Evolutionary conservation across 1,139 yeast species (phyloP), one percentile per base, ranked within the genome.

Genomic region (Sugiyamaella japonica): DNA sequence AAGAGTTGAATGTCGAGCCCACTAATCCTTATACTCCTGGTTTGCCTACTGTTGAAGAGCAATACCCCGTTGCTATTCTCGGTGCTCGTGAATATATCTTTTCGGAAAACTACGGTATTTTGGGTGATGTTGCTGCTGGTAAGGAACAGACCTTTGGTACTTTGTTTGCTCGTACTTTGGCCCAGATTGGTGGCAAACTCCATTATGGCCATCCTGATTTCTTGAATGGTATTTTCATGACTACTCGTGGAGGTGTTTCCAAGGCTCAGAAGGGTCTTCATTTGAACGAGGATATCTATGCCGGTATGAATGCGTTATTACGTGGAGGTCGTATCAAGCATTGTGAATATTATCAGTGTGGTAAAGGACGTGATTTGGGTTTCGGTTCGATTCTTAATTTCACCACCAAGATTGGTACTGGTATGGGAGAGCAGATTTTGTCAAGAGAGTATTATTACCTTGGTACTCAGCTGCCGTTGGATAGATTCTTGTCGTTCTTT

Each of bases 121-220:
- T 93, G 66, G 99, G 99, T 85, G 99, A 93, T 76, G 95, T 93
- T 73, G 99, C 99, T 67, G 99, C 99, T 63, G 99, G 98, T 83
- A 93, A 93, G 79, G 99, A 93, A 82, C 99, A 93, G 76, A 93
- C 99, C 65, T 93, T 93, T 72, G 99, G 99, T 85, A 93, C 99
- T 10, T 79, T 93, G 73, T 93, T 93, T 70, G 96, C 98, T 42
- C 88, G 99, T 82, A 93, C 98, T 50, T 80, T 93, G 75, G 95
- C 99, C 60, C 97, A 91, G 78, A 86, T 93, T 76, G 99, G 99
- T 76, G 98, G 97, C 79, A 93, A 93, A 73, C 84, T 93, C 73
- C 99, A 93, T 82, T 93, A 93, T 78, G 99, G 99, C 77, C 99
- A 93, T 75, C 99, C 99, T 60, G 99, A 93, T 89, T 93, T 93